Evolutionary conservation across 2,329 filamentous ascomycete species (phyloP).

Genomic region (Mariannaea sp.): DNA sequence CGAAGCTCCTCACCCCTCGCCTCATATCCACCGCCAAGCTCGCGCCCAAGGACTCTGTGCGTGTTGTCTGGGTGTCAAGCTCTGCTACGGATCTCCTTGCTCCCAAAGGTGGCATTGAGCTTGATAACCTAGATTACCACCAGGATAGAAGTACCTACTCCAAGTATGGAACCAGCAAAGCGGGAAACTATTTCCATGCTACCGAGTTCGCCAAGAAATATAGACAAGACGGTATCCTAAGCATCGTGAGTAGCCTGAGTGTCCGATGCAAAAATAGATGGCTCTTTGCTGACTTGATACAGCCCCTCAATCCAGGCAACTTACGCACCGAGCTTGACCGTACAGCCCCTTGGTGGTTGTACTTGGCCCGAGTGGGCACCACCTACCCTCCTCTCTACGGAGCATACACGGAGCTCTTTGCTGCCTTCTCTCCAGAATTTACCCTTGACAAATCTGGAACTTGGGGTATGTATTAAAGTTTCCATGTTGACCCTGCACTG

Average conservation of each 20-base stretch:
- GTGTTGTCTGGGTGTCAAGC: conserved; percentile 42
- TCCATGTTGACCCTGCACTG: too few relatives aligned
- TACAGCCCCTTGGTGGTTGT: conserved; percentile 31
- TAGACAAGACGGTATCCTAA: conserved; percentile 37
- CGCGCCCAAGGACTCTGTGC: conserved; percentile 39
- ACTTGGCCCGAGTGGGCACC: conserved; percentile 23
- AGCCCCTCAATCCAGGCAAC: conserved; percentile 35
- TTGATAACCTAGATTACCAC: conserved; percentile 38
- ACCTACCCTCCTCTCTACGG: conserved; percentile 43
- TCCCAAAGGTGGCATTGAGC: conserved; percentile 33
- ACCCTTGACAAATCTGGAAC: conserved; percentile 44
- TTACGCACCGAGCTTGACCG: conserved; percentile 33
- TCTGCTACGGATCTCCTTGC: conserved; percentile 37
- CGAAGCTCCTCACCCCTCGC: conserved; percentile 45
- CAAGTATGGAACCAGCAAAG: conserved; percentile 41
- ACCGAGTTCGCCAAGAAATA: conserved; percentile 38
- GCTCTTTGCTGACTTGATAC: not conserved
- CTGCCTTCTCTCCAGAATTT: conserved; percentile 49
- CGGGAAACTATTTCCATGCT: conserved; percentile 40
- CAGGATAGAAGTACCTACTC: conserved; percentile 26
- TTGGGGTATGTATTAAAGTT: conserved; percentile 33
- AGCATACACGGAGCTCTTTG: conserved; percentile 55
- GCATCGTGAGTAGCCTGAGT: conserved; percentile 21
- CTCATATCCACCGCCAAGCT: conserved; percentile 42
- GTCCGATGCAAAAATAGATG: too few relatives aligned